These are phyloP conservation scores for Epithemia pelagica DNA, from an alignment of 108 stramenopile genomes.

Conservation along the genomic window DNA sequence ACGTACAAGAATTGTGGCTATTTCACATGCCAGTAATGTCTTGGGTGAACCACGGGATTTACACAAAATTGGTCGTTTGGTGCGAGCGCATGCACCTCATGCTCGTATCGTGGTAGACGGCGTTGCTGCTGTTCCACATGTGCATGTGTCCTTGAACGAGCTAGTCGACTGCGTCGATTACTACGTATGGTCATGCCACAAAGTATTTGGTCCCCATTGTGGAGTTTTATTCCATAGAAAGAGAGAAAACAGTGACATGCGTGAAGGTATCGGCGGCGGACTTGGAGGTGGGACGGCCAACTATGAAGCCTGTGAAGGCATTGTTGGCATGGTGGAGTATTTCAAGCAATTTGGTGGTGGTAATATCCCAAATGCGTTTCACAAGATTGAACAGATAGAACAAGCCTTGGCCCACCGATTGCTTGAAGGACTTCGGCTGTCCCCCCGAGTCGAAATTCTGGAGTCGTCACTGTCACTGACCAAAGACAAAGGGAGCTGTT, in stretches of 20 bases:
- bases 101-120: slow-evolving; percentile 75
- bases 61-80: slow-evolving; percentile 17
- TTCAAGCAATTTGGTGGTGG: slow-evolving; percentile 19
- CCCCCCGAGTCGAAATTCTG: slow-evolving; percentile 6
- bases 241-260: too few relatives aligned
- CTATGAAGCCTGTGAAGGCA: slow-evolving; percentile 76
- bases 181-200: slow-evolving; percentile 75
- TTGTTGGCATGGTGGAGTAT: slow-evolving; percentile 50
- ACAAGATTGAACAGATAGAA: slow-evolving; percentile 13
- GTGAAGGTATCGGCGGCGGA: slow-evolving; percentile 13
- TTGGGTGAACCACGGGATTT: slow-evolving; percentile 64
- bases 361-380: slow-evolving; percentile 6
- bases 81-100: slow-evolving; percentile 29
- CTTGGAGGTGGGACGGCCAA: slow-evolving; percentile 51
- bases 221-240: slow-evolving; percentile 49
- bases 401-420: slow-evolving; percentile 12
- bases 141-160: slow-evolving; percentile 24
- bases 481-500: neutral
- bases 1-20: slow-evolving; percentile 51
- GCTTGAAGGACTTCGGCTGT: slow-evolving; percentile 8
- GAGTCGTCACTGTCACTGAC: neutral
- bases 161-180: slow-evolving; percentile 37
- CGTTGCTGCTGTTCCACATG: slow-evolving; percentile 76
- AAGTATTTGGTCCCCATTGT: slow-evolving; percentile 77
- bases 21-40: slow-evolving; percentile 79